These are phyloP conservation scores for Nicotiana tabacum DNA, from an alignment of 257 asterid species.

Conservation along the genomic window DNA sequence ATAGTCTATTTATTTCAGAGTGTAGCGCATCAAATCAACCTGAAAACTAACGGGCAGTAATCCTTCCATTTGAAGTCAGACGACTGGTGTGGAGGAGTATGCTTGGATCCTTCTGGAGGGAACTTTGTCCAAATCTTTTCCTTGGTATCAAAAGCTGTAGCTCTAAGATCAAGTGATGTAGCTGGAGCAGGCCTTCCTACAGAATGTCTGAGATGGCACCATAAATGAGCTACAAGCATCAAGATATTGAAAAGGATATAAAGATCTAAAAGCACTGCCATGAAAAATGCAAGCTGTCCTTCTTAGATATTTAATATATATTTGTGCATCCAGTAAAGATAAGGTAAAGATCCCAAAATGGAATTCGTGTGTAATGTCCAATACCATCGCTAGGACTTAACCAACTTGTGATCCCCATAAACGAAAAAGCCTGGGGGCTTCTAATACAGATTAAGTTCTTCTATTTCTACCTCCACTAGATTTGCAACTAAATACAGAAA, in stretches of 20 bases:
- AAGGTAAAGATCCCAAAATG: not conserved
- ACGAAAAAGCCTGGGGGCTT: not conserved
- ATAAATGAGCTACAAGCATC: constrained; percentile 22
- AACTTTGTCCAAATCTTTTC: constrained; percentile 82
- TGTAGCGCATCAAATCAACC: constrained; percentile 39
- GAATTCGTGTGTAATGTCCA: not conserved
- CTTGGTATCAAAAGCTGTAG: constrained; percentile 61
- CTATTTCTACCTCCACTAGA: not conserved
- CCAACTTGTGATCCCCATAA: not conserved
- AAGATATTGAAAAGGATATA: not conserved
- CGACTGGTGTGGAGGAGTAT: constrained; percentile 89
- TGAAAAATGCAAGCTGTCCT: not conserved
- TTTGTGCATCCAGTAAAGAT: not conserved
- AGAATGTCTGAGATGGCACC: constrained; percentile 61
- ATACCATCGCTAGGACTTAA: not conserved
- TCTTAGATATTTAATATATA: not conserved
- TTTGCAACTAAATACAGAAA: not conserved
- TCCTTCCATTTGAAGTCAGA: constrained; percentile 93
- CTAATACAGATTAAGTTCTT: not conserved
- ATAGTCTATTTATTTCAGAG: not conserved
- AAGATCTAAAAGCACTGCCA: not conserved
- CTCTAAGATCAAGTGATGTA: constrained; percentile 58
- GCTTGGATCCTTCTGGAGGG: constrained; percentile 84
- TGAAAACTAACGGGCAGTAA: constrained; percentile 85
- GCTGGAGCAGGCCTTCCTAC: constrained; percentile 80